phyloP scores from a whole-genome alignment of 441 rosid genomes.

The Metrosideros polymorpha region DNA sequence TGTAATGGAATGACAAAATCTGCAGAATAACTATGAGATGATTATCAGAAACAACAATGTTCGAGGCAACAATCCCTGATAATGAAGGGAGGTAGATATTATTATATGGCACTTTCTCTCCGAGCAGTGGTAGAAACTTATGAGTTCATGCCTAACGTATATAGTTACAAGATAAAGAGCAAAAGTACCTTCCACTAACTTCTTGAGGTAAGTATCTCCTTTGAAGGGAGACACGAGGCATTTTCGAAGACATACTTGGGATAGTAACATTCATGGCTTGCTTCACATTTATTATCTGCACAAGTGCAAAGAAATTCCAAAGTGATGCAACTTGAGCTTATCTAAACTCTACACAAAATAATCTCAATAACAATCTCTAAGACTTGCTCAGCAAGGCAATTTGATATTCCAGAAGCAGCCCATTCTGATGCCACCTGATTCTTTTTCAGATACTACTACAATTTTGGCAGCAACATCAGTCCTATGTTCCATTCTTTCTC shows the following conservation, averaged over 20 bases:
- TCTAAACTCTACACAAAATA: background rate
- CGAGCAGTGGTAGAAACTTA: background rate
- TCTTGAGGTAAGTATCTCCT: conserved; percentile 3
- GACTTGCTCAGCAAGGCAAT: background rate
- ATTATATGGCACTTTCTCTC: background rate
- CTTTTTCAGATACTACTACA: rapidly evolving
- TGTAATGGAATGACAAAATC: background rate
- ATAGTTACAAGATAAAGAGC: background rate
- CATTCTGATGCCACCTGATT: background rate
- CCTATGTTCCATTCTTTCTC: background rate
- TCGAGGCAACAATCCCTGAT: background rate
- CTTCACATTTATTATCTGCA: conserved; percentile 31
- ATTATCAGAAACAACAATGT: background rate
- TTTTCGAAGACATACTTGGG: conserved; percentile 16
- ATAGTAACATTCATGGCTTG: background rate
- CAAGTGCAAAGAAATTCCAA: background rate
- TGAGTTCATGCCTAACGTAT: background rate
- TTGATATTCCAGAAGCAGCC: background rate
- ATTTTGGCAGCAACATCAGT: background rate
- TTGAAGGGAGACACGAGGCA: conserved; percentile 20
- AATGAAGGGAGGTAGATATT: background rate
- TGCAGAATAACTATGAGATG: background rate
- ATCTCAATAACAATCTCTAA: background rate
- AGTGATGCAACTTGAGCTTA: background rate
- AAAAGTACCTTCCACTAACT: conserved; percentile 10